Base-by-base conservation (phyloP, 805 yeast species). In the Starmerella sirachaensis region DNA sequence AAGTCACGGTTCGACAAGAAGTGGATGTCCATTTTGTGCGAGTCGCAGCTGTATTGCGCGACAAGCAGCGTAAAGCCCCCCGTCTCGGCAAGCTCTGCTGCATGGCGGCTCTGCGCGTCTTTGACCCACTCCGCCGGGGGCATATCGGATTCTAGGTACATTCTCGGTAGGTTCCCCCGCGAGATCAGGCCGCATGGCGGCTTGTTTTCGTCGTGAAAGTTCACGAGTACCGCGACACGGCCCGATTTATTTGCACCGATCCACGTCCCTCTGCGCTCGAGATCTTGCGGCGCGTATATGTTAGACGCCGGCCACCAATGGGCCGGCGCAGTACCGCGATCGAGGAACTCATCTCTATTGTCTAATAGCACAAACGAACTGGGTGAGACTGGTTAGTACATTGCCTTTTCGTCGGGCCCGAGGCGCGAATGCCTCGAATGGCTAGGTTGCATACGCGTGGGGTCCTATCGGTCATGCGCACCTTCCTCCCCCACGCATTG, bases 251-350 rank as follows among this genome's bases (percentile, higher is more conserved):
- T 66, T 1, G 79, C 68, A 0, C 94, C 96, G 1, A 83, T 72
- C 98, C 98, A 91, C 0, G 96, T 82, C 1, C 98, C 96, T 45
- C 73, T 82, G 24, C 85, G 58, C 1, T 77, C 83, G 49, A 80
- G 56, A 55, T 88, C 96, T 26, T 67, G 59, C 0, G 96, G 96
- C 6, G 79, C 69, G 9, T 83, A 54, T 1, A 78, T 59, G 9
- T 52, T 56, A 42, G 58, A 38, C 41, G 63, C 57, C 37, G 38
- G 35, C 64, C 66, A 59, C 44, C 64, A 47, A 36, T 54, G 50
- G 26, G 88, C 77, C n/a, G 56, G 53, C 37, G 69, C 66, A 0
- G 97, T 88, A 2, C 77, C 75, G 34, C 98, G 61, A 30, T 65
- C 69, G 53, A 80, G 75, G 50, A 62, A 81, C 56, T 91, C 98